Base-by-base conservation (phyloP, 2,329 filamentous ascomycete species). In the Aspergillus fumigatus region DNA sequence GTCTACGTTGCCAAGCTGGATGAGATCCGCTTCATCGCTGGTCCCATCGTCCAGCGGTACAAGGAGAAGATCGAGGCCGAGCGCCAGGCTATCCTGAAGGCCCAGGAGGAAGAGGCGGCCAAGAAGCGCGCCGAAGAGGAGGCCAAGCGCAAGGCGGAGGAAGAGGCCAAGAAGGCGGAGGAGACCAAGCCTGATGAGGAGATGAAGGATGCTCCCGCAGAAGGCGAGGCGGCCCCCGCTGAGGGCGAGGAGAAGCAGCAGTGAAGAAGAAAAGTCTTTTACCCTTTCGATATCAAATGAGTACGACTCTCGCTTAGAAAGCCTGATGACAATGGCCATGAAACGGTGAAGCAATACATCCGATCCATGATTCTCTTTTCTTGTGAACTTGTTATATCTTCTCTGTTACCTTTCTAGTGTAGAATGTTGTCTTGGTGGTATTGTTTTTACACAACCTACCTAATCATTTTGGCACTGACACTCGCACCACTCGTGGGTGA, bases 1-100 rank as follows among this genome's bases (percentile, higher is more conserved):
- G 84, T 94, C 70, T 99, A 99, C 79, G 80, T 95, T 60, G 84
- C 90, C 78, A 99, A 97, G 85, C 88, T 94, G 76, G 94, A 97
- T 62, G 94, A 99, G 76, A 92, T 99, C 75, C 89, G 91, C 66
- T 86, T 90, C 65, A 84, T 96, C 69, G 90, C 92, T 49, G 94
- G 92, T 17, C 93, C 94, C 57, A 90, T 99, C 70, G 85, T 92
- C 63, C 92, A 96, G 80, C 89, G 93, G 65, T 91, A 96, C 83
- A 92, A 93, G 74, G 94, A 99, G 75, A 96, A 96, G 82, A 80
- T 92, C 62, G 90, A 97, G 77, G 85, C 87, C 59, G 91, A 97
- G 78, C 88, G 92, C 65, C 85, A 89, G 72, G 89, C 88, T 21
- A 76, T 87, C 45, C 85, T 79, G 61, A 80, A 84, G 73, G 80